Base-by-base conservation (phyloP, 352 stramenopile genomes). In the Phytopythium chamaehyphon region DNA sequence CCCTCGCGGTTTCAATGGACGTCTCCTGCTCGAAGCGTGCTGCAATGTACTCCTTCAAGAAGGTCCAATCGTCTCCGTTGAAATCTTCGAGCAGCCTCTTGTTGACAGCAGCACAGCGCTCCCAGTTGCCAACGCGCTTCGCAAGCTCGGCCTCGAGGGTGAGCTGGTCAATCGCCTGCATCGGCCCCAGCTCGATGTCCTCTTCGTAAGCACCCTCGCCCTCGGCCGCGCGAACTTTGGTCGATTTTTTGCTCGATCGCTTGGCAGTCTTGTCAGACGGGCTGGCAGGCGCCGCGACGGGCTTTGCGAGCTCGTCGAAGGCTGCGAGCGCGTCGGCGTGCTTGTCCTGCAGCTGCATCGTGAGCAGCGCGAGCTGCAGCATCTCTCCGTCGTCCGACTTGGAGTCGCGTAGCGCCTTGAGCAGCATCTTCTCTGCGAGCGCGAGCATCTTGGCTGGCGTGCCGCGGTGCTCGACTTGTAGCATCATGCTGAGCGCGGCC, bases 41-140 rank as follows among this genome's bases (percentile, higher is more conserved):
- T 21, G 57, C 62, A 26, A 91, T 76, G 49, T 80, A 88, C 19
- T 81, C 71, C 15, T 71, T 77, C 21, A 91, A 64, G 65, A 90
- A 92, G 9, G 69, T 80, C 84, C 84, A 94, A 62, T 94, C 84
- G 54, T 94, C 84, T 0, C 73, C 77, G 54, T 90, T 90, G 58
- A 73, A 85, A 16, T 83, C 55, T 53, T 85, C 71, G 24, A 94
- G 55, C 26, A 92, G 65, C 61, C 61, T 61, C 31, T 71, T 54
- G 59, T 85, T 87, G 24, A 85, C 76, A 8, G 65, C 56, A 3
- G 64, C 66, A 39, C 71, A 80, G 22, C 82, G 81, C 33, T 65
- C 66, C 60, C 62, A 88, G 46, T 90, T 62, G 2, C 37, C 36
- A 28, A 85, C 70, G 9, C 71, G 61, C 44, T 76, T 83, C 0